phyloP scores from a whole-genome alignment of 306 rosid species.

The Fagus sylvatica region DNA sequence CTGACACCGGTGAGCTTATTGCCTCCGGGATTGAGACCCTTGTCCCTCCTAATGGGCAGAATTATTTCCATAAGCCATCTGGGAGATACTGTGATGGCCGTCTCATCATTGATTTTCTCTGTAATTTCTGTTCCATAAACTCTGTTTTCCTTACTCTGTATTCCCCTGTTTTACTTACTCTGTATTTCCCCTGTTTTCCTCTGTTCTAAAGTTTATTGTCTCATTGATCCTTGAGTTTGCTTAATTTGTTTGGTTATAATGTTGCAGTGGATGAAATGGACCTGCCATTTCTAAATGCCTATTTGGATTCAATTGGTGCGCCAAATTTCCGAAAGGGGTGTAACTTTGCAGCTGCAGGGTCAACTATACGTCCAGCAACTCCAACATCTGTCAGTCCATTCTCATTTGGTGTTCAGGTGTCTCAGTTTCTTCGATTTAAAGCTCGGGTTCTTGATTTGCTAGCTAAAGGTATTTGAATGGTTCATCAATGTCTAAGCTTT shows the following conservation, averaged over 20 bases:
- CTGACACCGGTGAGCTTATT: slow-evolving; percentile 75
- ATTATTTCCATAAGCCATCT: slow-evolving; percentile 58
- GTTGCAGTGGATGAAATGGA: slow-evolving; percentile 80
- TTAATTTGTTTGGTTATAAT: slow-evolving; percentile 8
- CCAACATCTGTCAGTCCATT: slow-evolving; percentile 68
- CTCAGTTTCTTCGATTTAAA: slow-evolving; percentile 77
- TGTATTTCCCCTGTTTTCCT: slow-evolving; percentile 4
- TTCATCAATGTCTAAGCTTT: neutral
- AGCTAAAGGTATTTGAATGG: slow-evolving; percentile 39
- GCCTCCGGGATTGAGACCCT: slow-evolving; percentile 68
- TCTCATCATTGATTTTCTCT: slow-evolving; percentile 71
- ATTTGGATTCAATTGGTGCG: slow-evolving; percentile 74
- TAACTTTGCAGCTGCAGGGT: slow-evolving; percentile 88
- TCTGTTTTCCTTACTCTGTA: too few species aligned
- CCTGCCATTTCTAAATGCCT: slow-evolving; percentile 74
- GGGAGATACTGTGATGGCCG: slow-evolving; percentile 96
- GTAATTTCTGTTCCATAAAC: slow-evolving; percentile 37
- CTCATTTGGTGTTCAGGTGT: slow-evolving; percentile 72
- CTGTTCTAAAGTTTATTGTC: neutral
- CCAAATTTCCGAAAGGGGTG: slow-evolving; percentile 78
- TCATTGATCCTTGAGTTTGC: neutral
- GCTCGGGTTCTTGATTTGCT: slow-evolving; percentile 65
- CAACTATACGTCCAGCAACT: slow-evolving; percentile 77
- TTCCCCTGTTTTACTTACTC: too few species aligned
- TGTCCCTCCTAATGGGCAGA: slow-evolving; percentile 64